These are phyloP conservation scores for Podaxis mareebaensis DNA, from an alignment of 768 basidiomycete species.

Conservation along the genomic window DNA sequence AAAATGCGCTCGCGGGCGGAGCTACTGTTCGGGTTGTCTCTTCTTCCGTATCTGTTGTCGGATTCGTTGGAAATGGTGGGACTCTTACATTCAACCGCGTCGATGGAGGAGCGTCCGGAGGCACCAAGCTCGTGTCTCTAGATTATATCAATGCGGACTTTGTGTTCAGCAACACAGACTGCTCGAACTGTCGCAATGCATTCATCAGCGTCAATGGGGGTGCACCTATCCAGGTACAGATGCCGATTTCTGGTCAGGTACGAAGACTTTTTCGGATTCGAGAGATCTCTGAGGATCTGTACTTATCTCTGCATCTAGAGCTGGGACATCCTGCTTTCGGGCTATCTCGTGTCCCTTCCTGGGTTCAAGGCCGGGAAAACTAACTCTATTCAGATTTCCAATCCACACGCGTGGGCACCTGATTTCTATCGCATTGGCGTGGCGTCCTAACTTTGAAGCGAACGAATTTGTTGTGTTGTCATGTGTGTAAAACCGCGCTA, in stretches of 20 bases:
- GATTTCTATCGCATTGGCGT: conserved; percentile 45
- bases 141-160: conserved; percentile 52
- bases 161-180: conserved; percentile 41
- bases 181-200: conserved; percentile 50
- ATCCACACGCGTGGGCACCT: conserved; percentile 41
- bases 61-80: conserved; percentile 43
- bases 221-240: conserved; percentile 40
- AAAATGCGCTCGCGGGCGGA: conserved; percentile 37
- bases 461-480: not conserved
- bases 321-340: conserved; percentile 45
- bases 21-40: conserved; percentile 37
- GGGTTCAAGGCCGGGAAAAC: conserved; percentile 46
- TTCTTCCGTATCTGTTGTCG: conserved; percentile 37
- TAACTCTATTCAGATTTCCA: conserved; percentile 46
- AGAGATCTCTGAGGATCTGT: too few relatives aligned
- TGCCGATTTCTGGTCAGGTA: conserved; percentile 51
- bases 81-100: conserved; percentile 42
- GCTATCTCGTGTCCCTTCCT: conserved; percentile 40
- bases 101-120: conserved; percentile 41
- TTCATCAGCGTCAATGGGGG: conserved; percentile 49
- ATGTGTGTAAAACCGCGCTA: not conserved
- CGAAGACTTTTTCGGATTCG: conserved; percentile 10
- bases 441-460: conserved; percentile 21
- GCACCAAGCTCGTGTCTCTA: conserved; percentile 42
- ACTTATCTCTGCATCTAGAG: conserved; percentile 28